A percentile compares a stretch with the other conserved stretches of the same genome.
phyloP scores from a whole-genome alignment of 2,329 filamentous ascomycete species.

The Pleoardoris graminearum region DNA sequence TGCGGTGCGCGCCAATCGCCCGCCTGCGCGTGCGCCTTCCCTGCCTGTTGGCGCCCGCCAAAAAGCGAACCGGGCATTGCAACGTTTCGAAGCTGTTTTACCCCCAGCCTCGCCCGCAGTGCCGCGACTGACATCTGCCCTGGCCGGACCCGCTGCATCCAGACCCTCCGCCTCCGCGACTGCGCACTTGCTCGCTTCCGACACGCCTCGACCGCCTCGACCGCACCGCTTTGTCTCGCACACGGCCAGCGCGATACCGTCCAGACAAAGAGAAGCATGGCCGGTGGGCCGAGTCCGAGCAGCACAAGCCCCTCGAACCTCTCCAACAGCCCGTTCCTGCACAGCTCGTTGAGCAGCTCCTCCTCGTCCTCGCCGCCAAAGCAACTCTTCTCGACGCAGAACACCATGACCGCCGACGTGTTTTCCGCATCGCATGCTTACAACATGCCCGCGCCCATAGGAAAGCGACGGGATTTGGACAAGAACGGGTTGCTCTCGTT shows the following conservation, averaged over 20 bases:
- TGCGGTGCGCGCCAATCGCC: constrained; percentile 29
- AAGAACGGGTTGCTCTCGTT: constrained; percentile 43
- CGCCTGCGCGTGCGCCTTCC: constrained; percentile 22
- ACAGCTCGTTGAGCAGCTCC: constrained; percentile 46
- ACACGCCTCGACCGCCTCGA: constrained; percentile 18
- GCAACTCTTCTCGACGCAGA: constrained; percentile 39
- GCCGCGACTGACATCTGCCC: constrained; percentile 19
- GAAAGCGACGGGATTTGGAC: constrained; percentile 46
- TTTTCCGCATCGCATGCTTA: constrained; percentile 47
- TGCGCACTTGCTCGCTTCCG: constrained; percentile 25
- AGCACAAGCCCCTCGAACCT: constrained; percentile 47
- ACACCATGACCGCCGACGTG: constrained; percentile 47
- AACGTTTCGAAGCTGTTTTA: constrained; percentile 44
- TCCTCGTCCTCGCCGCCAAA: constrained; percentile 46
- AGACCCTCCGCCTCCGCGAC: constrained; percentile 20
- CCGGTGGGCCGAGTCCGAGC: constrained; percentile 48
- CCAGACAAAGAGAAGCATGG: constrained; percentile 45
- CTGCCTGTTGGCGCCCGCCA: constrained; percentile 15
- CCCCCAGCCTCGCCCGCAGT: constrained; percentile 20
- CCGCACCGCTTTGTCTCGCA: constrained; percentile 38
- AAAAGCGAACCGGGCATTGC: constrained; percentile 27
- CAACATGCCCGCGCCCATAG: constrained; percentile 45
- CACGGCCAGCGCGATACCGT: constrained; percentile 30
- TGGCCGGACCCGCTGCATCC: constrained; percentile 25
- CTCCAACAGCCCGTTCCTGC: constrained; percentile 45